Percentiles rank a stretch among this genome's conserved stretches.
Conservation (phyloP, 768 basidiomycete species). For the Hysterangium stoloniferum region DNA sequence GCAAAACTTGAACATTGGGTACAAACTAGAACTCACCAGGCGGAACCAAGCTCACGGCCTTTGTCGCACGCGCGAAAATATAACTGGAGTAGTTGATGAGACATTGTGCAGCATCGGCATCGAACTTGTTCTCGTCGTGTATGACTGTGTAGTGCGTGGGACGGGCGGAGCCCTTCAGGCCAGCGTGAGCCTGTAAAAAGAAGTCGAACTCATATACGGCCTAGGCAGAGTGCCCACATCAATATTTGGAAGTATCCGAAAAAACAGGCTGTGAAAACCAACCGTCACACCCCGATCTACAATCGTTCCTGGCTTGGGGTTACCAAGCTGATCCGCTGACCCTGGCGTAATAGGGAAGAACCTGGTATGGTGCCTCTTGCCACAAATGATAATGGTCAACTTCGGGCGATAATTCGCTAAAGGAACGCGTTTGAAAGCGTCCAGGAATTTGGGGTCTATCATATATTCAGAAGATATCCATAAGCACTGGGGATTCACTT, state of each 20-base stretch:
- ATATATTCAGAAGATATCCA: too few relatives aligned
- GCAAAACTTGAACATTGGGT: not conserved
- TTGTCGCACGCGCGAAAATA: conserved; percentile 75
- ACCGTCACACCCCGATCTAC: conserved; percentile 69
- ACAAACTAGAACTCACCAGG: conserved; percentile 24
- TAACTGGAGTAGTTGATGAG: conserved; percentile 65
- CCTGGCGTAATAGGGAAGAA: conserved; percentile 48
- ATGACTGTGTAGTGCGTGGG: conserved; percentile 75
- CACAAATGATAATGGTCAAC: conserved; percentile 72
- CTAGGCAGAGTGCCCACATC: not conserved
- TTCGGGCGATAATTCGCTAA: conserved; percentile 55
- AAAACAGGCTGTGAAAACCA: not conserved
- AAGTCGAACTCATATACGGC: conserved; percentile 43
- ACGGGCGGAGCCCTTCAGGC: conserved; percentile 62
- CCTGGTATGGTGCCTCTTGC: conserved; percentile 62
- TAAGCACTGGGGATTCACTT: conserved; percentile 2
- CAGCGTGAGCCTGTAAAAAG: conserved; percentile 65
- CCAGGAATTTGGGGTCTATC: conserved; percentile 30
- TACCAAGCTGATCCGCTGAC: conserved; percentile 57
- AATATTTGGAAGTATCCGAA: not conserved
- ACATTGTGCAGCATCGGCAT: conserved; percentile 65
- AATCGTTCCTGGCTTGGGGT: conserved; percentile 73
- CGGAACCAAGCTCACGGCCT: conserved; percentile 74
- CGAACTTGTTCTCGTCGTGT: conserved; percentile 67
- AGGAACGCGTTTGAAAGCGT: conserved; percentile 48